These are phyloP conservation scores for Chlamydomonas schloesseri DNA, from an alignment of 139 green algal species.

Conservation along the genomic window DNA sequence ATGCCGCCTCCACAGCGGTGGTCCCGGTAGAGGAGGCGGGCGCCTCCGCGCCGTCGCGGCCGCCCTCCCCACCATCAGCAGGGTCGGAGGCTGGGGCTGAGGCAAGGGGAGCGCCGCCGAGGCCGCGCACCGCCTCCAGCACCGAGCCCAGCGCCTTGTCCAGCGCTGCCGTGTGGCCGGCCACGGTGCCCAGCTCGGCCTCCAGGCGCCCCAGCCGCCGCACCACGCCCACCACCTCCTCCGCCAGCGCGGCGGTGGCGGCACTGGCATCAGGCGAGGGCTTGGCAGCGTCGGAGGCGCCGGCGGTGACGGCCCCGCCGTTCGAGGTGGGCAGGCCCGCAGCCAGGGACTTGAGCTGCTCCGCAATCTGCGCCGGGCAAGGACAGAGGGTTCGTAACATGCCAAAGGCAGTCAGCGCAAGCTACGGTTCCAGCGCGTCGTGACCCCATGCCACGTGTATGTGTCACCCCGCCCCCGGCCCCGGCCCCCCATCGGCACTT, in stretches of 20 bases:
- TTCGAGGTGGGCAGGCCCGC: too few species aligned
- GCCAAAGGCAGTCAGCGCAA: neutral
- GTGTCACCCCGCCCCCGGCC: too few species aligned
- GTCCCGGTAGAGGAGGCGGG: neutral
- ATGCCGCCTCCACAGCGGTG: neutral
- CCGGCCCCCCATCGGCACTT: too few species aligned
- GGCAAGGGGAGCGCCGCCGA: neutral
- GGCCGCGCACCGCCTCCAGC: neutral
- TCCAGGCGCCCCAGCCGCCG: neutral
- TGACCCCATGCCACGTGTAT: too few species aligned
- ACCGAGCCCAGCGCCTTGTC: neutral
- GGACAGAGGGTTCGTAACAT: too few species aligned
- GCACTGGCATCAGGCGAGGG: neutral
- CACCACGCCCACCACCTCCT: neutral
- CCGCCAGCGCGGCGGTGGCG: neutral
- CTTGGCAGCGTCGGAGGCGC: too few species aligned
- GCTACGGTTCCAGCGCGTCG: too few species aligned
- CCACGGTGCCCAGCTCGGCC: neutral
- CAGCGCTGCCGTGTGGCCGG: neutral
- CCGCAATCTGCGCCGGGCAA: neutral
- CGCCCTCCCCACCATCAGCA: neutral
- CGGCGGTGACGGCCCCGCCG: too few species aligned
- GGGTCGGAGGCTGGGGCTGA: neutral
- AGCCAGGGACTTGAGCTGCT: constrained; percentile 5
- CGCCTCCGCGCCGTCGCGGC: neutral